Conservation (phyloP, 225 moss, liverwort and hornwort species). For the Polytrichum formosum region DNA sequence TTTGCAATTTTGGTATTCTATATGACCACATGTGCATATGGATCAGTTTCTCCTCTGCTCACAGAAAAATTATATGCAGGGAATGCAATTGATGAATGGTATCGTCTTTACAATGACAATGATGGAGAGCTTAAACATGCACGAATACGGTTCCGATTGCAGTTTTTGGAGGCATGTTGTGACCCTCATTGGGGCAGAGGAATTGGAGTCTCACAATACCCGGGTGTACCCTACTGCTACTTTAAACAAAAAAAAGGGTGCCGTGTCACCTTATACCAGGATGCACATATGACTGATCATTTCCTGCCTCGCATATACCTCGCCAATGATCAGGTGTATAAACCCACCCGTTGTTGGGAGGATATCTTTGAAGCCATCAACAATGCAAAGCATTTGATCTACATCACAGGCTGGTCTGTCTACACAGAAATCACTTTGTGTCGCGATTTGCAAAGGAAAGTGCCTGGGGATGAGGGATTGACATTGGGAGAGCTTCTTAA, state of each 20-base stretch:
- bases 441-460: slow-evolving; percentile 55
- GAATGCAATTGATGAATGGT: slow-evolving; percentile 7
- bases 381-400: slow-evolving; percentile 67
- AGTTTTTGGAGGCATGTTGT: slow-evolving; percentile 43
- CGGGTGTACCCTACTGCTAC: slow-evolving; percentile 71
- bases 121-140: slow-evolving; percentile 14
- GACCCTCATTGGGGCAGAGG: slow-evolving; percentile 49
- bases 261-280: slow-evolving; percentile 77
- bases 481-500: slow-evolving; percentile 83
- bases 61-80: not conserved
- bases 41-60: no score
- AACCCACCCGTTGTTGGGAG: slow-evolving; percentile 81
- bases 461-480: slow-evolving; percentile 62
- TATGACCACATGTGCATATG: no score
- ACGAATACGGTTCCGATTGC: slow-evolving; percentile 40
- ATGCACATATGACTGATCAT: slow-evolving; percentile 77
- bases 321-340: slow-evolving; percentile 33
- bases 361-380: slow-evolving; percentile 64
- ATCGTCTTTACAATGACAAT: slow-evolving; percentile 6
- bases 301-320: slow-evolving; percentile 78
- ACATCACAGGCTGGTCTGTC: slow-evolving; percentile 95
- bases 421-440: slow-evolving; percentile 73
- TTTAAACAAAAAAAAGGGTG: slow-evolving; percentile 74
- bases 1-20: no score
- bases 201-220: slow-evolving; percentile 33